Evolutionary conservation across 106 monocot species (phyloP).

Genomic region (Ottelia alismoides): DNA sequence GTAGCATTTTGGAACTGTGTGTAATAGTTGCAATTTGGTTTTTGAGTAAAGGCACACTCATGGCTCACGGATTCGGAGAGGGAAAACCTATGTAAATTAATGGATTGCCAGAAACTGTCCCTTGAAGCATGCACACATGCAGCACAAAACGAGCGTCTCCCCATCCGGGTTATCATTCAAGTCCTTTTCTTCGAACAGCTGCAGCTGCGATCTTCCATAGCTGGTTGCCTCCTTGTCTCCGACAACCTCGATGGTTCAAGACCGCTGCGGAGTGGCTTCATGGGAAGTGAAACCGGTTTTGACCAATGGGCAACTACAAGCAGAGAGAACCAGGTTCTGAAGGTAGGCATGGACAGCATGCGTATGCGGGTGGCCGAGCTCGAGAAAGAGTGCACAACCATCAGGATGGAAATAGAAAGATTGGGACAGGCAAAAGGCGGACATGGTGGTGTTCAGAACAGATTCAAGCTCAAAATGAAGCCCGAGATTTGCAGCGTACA

Average conservation of each 20-base stretch:
- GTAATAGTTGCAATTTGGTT: no score
- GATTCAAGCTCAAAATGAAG: slow-evolving; percentile 18
- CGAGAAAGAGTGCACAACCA: slow-evolving; percentile 21
- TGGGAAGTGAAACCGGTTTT: slow-evolving; percentile 1
- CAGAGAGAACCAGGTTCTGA: slow-evolving; percentile 28
- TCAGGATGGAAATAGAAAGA: slow-evolving; percentile 24
- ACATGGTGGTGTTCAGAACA: slow-evolving; percentile 12
- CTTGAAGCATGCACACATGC: slow-evolving; percentile 68
- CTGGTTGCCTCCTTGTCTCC: slow-evolving; percentile 45
- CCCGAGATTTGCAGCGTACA: slow-evolving; percentile 22
- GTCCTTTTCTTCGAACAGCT: slow-evolving; percentile 77
- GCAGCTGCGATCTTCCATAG: slow-evolving; percentile 39
- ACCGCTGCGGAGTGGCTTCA: slow-evolving; percentile 15
- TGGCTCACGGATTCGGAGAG: slow-evolving; percentile 35
- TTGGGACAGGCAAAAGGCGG: slow-evolving; percentile 7
- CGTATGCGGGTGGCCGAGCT: slow-evolving; percentile 20
- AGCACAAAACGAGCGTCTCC: slow-evolving; percentile 58
- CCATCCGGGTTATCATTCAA: slow-evolving; percentile 39
- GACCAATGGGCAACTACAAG: slow-evolving; percentile 18
- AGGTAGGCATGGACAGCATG: slow-evolving; percentile 31
- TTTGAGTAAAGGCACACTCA: slow-evolving; percentile 33
- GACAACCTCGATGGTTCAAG: slow-evolving; percentile 39
- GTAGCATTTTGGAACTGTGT: not conserved
- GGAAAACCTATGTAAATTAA: slow-evolving; percentile 42
- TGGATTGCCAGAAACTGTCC: slow-evolving; percentile 72